phyloP scores from a whole-genome alignment of 2,329 filamentous ascomycete species.

The Sporothrix dimorphospora region DNA sequence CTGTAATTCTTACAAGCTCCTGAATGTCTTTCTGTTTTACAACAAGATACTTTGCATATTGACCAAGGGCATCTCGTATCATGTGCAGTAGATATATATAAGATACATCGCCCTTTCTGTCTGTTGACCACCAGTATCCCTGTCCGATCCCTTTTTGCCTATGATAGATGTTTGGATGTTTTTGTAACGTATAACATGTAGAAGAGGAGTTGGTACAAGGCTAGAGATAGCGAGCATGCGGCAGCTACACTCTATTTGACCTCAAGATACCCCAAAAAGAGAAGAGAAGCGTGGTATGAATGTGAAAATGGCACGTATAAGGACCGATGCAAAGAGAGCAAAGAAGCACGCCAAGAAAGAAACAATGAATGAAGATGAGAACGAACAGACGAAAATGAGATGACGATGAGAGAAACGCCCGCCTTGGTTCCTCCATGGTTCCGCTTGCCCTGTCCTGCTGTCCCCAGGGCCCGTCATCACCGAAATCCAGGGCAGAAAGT shows the following conservation, averaged over 20 bases:
- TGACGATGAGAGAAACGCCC: background rate
- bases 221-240: too few relatives aligned
- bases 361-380: background rate
- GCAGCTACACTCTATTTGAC: too few relatives aligned
- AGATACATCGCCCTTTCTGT: background rate
- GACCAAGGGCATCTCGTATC: background rate
- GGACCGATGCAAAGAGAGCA: background rate
- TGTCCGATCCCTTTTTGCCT: background rate
- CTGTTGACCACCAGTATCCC: background rate
- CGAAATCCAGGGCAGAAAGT: background rate
- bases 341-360: background rate
- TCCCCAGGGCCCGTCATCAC: background rate
- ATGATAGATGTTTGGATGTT: background rate
- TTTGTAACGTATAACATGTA: background rate
- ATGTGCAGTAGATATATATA: background rate
- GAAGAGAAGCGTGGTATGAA: conserved; percentile 1
- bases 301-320: background rate
- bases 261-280: background rate
- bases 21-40: background rate
- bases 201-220: background rate
- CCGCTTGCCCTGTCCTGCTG: background rate
- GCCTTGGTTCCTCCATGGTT: conserved; percentile 5
- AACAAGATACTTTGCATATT: background rate
- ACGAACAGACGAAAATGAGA: background rate
- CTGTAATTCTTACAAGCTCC: too few relatives aligned